These are phyloP conservation scores for Ceratocystis alfenasii DNA, from an alignment of 2,329 filamentous ascomycete genomes.

Conservation along the genomic window DNA sequence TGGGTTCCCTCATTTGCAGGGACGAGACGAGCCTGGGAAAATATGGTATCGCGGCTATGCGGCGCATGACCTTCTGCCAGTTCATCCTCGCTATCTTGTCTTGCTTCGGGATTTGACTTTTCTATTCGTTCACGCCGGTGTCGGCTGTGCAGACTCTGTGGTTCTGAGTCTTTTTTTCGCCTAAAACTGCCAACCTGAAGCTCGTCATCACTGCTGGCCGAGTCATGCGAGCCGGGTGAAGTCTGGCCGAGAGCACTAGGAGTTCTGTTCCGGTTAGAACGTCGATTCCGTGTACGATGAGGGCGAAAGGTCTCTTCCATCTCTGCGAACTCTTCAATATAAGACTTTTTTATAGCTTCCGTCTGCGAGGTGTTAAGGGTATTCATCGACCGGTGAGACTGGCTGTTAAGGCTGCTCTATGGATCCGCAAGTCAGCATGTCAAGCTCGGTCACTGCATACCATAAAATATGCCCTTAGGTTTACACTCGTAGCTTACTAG, in stretches of 20 bases:
- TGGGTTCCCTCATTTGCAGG: not conserved
- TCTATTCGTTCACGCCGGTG: conserved; percentile 1
- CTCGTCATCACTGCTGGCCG: conserved; percentile 14
- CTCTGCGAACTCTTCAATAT: conserved; percentile 4
- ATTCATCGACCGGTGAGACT: not conserved
- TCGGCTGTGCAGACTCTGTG: not conserved
- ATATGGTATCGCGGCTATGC: not conserved
- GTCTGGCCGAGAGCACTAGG: not conserved
- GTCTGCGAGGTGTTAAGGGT: not conserved
- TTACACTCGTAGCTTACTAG: conserved; percentile 3
- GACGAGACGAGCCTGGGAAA: not conserved
- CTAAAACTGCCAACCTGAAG: not conserved
- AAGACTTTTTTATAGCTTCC: not conserved
- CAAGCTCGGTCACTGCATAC: not conserved
- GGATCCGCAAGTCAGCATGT: not conserved
- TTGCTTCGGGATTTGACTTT: not conserved
- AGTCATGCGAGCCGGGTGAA: not conserved
- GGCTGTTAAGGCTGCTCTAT: not conserved
- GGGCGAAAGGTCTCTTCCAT: not conserved
- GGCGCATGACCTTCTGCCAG: not conserved
- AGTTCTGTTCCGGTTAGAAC: not conserved
- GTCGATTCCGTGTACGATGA: conserved; percentile 7
- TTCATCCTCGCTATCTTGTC: conserved; percentile 15
- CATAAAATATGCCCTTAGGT: not conserved
- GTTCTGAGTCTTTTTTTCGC: not conserved